Percentiles rank a stretch among this genome's conserved stretches.
These are phyloP conservation scores for Obelidium mucronatum DNA, from an alignment of 192 early-diverging fungal species.

Conservation along the genomic window DNA sequence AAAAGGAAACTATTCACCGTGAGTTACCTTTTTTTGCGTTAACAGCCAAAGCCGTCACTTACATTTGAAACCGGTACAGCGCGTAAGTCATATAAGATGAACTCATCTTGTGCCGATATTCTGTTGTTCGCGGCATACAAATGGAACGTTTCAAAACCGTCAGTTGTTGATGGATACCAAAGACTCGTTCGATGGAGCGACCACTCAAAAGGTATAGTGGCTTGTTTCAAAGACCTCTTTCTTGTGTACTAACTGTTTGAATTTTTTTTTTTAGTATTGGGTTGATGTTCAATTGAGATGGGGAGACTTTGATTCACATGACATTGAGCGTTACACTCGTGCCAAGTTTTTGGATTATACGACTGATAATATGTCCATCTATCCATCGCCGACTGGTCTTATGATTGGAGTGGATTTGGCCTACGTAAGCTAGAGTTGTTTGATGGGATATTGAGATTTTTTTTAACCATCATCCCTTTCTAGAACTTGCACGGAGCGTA, in stretches of 20 bases:
- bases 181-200: conserved; percentile 96
- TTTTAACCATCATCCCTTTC: not conserved
- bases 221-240: conserved; percentile 60
- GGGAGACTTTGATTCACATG: conserved; percentile 99
- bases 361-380: conserved; percentile 98
- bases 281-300: conserved; percentile 98
- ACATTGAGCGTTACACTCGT: conserved; percentile 97
- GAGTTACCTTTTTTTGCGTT: not conserved
- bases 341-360: conserved; percentile 99
- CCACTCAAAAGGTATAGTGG: conserved; percentile 75
- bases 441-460: not conserved
- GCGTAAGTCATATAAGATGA: conserved; percentile 99
- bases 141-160: conserved; percentile 97
- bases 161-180: conserved; percentile 90
- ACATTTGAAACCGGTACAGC: conserved; percentile 31
- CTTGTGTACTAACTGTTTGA: not conserved
- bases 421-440: conserved; percentile 72
- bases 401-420: conserved; percentile 98
- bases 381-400: conserved; percentile 96
- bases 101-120: conserved; percentile 92
- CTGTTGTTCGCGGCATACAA: conserved; percentile 96
- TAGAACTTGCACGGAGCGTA: conserved; percentile 77
- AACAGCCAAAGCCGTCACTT: not conserved
- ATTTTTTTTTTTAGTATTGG: conserved; percentile 69
- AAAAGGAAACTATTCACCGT: conserved; percentile 98